Conservation (phyloP, 345 rosid species). For the Populus nigra region DNA sequence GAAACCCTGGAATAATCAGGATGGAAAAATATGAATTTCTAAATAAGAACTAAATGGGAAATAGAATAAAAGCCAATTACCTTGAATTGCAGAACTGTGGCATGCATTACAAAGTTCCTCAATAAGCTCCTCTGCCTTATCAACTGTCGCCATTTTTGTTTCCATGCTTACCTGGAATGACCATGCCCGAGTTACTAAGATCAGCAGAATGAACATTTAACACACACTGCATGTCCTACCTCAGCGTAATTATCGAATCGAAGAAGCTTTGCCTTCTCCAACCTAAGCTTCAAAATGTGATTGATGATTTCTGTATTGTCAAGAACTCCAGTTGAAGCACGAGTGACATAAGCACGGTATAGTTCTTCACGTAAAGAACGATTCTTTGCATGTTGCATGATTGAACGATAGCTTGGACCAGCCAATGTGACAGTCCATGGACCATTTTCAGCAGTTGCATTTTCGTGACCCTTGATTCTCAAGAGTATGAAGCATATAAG, state of each 20-base stretch:
- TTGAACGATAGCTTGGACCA: slow-evolving; percentile 70
- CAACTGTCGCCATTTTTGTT: slow-evolving; percentile 88
- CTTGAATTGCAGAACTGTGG: slow-evolving; percentile 80
- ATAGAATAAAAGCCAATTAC: slow-evolving; percentile 34
- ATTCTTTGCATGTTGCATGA: slow-evolving; percentile 81
- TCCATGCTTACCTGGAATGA: slow-evolving; percentile 81
- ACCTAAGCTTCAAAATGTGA: slow-evolving; percentile 66
- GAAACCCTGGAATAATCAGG: too few relatives aligned
- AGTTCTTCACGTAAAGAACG: slow-evolving; percentile 82
- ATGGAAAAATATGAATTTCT: too few relatives aligned
- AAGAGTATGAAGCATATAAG: too few relatives aligned
- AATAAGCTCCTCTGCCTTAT: slow-evolving; percentile 76
- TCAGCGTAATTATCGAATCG: slow-evolving; percentile 75
- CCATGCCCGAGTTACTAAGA: slow-evolving; percentile 17
- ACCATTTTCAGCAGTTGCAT: slow-evolving; percentile 79
- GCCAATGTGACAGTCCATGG: slow-evolving; percentile 87
- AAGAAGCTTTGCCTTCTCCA: slow-evolving; percentile 79
- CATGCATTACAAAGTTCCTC: slow-evolving; percentile 84
- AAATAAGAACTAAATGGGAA: too few relatives aligned
- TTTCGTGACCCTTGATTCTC: slow-evolving; percentile 55
- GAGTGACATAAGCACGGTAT: slow-evolving; percentile 60
- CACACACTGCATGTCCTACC: slow-evolving; percentile 39
- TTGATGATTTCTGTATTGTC: slow-evolving; percentile 70
- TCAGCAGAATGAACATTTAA: slow-evolving; percentile 1
- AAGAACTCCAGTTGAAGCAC: slow-evolving; percentile 72